Percentiles rank a stretch among this genome's conserved stretches.
Evolutionary conservation across 305 asterid genomes (phyloP).

Genomic region (Rubia occidens): DNA sequence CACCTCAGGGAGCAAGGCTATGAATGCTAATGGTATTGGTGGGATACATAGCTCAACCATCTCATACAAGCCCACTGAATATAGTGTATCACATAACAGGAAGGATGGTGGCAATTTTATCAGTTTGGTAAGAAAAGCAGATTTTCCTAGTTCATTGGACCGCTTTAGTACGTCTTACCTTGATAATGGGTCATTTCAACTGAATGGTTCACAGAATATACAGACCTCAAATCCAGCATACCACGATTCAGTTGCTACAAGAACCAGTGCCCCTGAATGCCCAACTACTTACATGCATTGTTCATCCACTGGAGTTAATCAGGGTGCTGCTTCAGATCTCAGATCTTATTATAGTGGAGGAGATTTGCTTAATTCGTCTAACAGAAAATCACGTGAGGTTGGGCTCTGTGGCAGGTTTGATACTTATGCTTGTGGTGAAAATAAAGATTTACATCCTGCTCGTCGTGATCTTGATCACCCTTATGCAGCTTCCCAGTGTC

Average conservation of each 20-base stretch:
- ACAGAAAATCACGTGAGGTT: slow-evolving; percentile 24
- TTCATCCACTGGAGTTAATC: slow-evolving; percentile 21
- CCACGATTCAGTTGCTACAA: slow-evolving; percentile 35
- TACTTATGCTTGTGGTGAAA: slow-evolving; percentile 22
- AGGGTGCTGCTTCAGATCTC: slow-evolving; percentile 21
- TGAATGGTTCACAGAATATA: slow-evolving; percentile 17
- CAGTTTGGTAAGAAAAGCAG: slow-evolving; percentile 26
- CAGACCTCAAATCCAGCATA: slow-evolving; percentile 20
- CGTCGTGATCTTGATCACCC: slow-evolving; percentile 20
- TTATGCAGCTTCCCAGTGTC: slow-evolving; percentile 16
- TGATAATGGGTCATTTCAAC: slow-evolving; percentile 26
- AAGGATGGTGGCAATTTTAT: slow-evolving; percentile 20
- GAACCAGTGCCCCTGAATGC: slow-evolving; percentile 32
- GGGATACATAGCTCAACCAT: slow-evolving; percentile 21
- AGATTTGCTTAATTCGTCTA: slow-evolving; percentile 21
- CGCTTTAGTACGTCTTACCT: slow-evolving; percentile 22
- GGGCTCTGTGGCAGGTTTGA: slow-evolving; percentile 23
- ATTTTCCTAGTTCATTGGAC: slow-evolving; percentile 21
- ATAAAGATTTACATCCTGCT: slow-evolving; percentile 15
- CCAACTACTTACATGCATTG: slow-evolving; percentile 23
- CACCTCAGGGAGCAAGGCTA: slow-evolving; percentile 27
- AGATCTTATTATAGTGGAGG: slow-evolving; percentile 29
- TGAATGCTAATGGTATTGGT: slow-evolving; percentile 24
- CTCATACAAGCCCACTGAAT: slow-evolving; percentile 19
- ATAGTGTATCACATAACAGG: slow-evolving; percentile 17